Base-by-base conservation (phyloP, 2,329 filamentous ascomycete species). In the Ophiocordyceps unilateralis region DNA sequence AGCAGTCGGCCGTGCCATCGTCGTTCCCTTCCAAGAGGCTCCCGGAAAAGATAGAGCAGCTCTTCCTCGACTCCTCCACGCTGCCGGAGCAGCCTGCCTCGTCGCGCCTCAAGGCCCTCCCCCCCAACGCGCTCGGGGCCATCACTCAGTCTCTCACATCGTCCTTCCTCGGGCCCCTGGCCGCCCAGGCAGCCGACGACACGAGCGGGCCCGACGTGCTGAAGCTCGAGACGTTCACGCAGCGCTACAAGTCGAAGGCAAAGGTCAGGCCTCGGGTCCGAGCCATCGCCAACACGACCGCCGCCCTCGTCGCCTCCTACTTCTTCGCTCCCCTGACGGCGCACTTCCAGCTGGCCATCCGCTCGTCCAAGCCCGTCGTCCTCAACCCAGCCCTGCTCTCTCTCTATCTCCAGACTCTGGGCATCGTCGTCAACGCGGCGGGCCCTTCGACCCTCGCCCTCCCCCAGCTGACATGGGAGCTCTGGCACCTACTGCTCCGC, bases 241-340 rank as follows among this genome's bases (percentile, higher is more conserved):
- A 83, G 0, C 59, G 55, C 2, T 60, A 60, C 51, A 68, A 55
- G 46, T 53, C 55, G 32, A 58, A 48, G 43, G 46, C 52, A 1
- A 58, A 58, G 45, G 40, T 53, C 17, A 62, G 55, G 44, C 64
- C 64, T 1, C 64, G 65, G 15, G 49, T 68, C 24, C 72, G 72
- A 43, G 65, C 78, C 4, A 80, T 81, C 14, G 73, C 81, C 11
- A 94, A 93, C 55, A 79, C 79, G 9, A 77, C 93, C 0, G 81
- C 88, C 34, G 76, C 79, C 41, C 66, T 93, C 22, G 75, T 96
- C 22, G 73, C 78, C 0, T 68, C 77, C 0, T 74, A 72, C 15
- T 91, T 95, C 66, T 95, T 96, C 72, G 83, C 82, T 49, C 89
- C 91, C 0, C 68, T 98, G 10, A 81, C 82, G 0, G 82, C 81